Base-by-base conservation (phyloP, 2,329 filamentous ascomycete species). In the Hypoxylon sp. region DNA sequence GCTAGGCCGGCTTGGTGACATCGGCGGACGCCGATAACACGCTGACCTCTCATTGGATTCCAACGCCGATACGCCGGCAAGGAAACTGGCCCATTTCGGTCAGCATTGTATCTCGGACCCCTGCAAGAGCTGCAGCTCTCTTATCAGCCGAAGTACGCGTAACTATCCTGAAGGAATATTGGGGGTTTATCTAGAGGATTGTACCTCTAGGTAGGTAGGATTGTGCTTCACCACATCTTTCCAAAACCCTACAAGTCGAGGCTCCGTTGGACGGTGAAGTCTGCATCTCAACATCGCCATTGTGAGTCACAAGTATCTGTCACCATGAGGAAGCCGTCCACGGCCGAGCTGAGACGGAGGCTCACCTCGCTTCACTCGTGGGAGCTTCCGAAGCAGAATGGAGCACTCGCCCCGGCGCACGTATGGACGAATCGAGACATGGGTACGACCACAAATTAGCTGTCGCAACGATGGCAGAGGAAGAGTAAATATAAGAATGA, bases 351-450 rank as follows among this genome's bases (percentile, higher is more conserved):
- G 58, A 80, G 75, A 65, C 73, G 72, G 57, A 74, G 80, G 64
- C 75, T 73, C 53, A 82, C 79, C 4, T 76, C 78, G 20, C 39
- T 79, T 15, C 74, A 74, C 24, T 75, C 80, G 52, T 84, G 82
- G 82, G 74, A 81, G 62, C 73, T 84, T 30, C 81, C 80, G 6
- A 83, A 82, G 73, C 80, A 82, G 69, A 77, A 79, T 4, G 79
- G 80, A 6, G 77, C 81, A 7, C 73, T 84, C 34, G 81, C 82
- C 13, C 81, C 81, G 1, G 74, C 77, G 13, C 70, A 81, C 68
- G 77, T 82, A 26, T 81, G 80, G 79, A 73, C 71, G 17, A 70
- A 78, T 72, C 57, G 73, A 53, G 71, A 76, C 54, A 77, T 72
- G 72, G 74, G 71, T 74, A 71, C 56, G 60, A 64, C 65, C 59